phyloP scores from a whole-genome alignment of 257 asterid genomes.

The Thymus mandschuricus region DNA sequence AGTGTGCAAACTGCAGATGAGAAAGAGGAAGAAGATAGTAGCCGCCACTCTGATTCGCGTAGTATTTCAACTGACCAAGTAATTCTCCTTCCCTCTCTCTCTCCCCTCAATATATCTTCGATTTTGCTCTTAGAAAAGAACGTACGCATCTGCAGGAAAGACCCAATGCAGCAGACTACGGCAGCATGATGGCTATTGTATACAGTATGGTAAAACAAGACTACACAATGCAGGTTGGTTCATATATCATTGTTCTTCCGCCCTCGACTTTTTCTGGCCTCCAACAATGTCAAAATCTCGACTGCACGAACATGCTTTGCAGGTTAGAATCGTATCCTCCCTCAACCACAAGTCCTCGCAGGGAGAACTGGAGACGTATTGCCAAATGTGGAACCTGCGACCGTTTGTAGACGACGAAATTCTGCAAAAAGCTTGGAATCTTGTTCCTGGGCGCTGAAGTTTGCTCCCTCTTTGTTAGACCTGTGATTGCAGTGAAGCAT shows the following conservation, averaged over 20 bases:
- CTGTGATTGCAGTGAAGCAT: not conserved
- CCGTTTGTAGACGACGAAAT: constrained; percentile 78
- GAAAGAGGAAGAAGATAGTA: not conserved
- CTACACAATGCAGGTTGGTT: constrained; percentile 79
- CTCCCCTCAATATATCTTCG: not conserved
- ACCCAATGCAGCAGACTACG: constrained; percentile 54
- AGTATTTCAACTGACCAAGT: constrained; percentile 32
- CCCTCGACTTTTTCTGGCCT: not conserved
- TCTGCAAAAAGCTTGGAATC: constrained; percentile 67
- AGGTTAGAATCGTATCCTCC: constrained; percentile 68
- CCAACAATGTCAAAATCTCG: not conserved
- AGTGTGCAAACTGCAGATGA: not conserved
- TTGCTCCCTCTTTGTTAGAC: not conserved
- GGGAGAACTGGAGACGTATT: constrained; percentile 77
- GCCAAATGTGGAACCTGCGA: constrained; percentile 85
- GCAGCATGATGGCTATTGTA: constrained; percentile 61
- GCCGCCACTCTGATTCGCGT: not conserved
- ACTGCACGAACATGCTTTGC: constrained; percentile 7
- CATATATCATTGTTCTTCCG: not conserved
- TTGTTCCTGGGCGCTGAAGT: constrained; percentile 33
- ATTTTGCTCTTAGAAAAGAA: not conserved
- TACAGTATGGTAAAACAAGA: constrained; percentile 79
- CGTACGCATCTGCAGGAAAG: constrained; percentile 24
- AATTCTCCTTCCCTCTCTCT: constrained; percentile 9
- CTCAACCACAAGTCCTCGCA: constrained; percentile 62